Percentiles rank a stretch among this genome's conserved stretches.
Evolutionary conservation across 169 alveolate species (phyloP).

Genomic region (Condylostoma magnum): DNA sequence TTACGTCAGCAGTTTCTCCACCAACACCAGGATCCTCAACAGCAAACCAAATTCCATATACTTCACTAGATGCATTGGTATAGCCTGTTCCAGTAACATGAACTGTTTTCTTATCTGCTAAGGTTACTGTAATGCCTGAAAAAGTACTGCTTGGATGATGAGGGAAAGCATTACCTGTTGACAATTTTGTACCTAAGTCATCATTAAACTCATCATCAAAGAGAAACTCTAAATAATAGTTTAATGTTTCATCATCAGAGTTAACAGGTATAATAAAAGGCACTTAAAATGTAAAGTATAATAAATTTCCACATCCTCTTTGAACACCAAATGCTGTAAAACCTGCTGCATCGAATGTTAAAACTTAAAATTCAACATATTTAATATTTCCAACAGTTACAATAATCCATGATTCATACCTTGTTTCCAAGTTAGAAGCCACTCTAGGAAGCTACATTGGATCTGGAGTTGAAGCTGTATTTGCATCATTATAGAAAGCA

Average conservation of each 20-base stretch:
- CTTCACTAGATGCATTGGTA: too few relatives aligned
- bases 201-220: neutral
- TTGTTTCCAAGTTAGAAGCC: neutral
- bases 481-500: neutral
- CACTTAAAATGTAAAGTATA: neutral
- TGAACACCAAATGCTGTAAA: neutral
- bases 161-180: too few relatives aligned
- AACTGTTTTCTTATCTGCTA: too few relatives aligned
- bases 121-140: too few relatives aligned
- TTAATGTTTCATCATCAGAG: neutral
- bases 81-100: too few relatives aligned
- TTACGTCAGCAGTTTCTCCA: too few relatives aligned
- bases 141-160: too few relatives aligned
- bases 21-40: too few relatives aligned
- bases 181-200: neutral
- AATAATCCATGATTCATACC: conserved; percentile 3
- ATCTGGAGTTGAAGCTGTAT: neutral
- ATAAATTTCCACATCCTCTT: neutral
- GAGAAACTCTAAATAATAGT: neutral
- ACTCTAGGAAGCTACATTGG: neutral
- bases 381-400: neutral
- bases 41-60: too few relatives aligned
- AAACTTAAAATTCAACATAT: neutral
- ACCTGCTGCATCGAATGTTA: neutral
- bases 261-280: neutral